Conservation (phyloP, 345 rosid genomes). For the Aquilaria sinensis region DNA sequence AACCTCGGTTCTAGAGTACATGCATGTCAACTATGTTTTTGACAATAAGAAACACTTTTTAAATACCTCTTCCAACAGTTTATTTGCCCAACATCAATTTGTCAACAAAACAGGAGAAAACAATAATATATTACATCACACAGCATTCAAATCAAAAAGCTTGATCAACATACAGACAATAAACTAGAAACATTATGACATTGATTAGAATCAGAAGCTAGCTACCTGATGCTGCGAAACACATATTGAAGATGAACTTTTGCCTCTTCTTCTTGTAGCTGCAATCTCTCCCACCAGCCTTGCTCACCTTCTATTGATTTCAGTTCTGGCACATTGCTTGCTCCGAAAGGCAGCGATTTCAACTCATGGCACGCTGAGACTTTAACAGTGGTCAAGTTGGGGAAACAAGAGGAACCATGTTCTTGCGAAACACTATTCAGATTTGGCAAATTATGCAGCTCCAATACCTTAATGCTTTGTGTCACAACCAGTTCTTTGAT, state of each 20-base stretch:
- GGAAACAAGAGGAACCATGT: constrained; percentile 16
- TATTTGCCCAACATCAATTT: no score
- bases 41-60: no score
- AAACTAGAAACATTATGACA: no score
- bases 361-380: constrained; percentile 11
- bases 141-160: no score
- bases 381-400: not conserved
- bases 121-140: no score
- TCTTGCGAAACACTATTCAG: constrained; percentile 10
- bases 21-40: no score
- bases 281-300: constrained; percentile 1
- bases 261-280: not conserved
- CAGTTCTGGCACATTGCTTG: not conserved
- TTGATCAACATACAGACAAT: no score
- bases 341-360: constrained; percentile 11
- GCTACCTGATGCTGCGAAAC: not conserved
- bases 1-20: no score
- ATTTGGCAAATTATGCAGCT: constrained; percentile 15
- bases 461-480: constrained; percentile 13
- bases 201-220: no score
- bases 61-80: no score
- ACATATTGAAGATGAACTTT: not conserved
- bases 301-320: not conserved
- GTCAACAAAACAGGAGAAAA: no score
- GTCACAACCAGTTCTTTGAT: constrained; percentile 17